These are phyloP conservation scores for Teratosphaeria destructans DNA, from an alignment of 2,329 filamentous ascomycete species.

Conservation along the genomic window DNA sequence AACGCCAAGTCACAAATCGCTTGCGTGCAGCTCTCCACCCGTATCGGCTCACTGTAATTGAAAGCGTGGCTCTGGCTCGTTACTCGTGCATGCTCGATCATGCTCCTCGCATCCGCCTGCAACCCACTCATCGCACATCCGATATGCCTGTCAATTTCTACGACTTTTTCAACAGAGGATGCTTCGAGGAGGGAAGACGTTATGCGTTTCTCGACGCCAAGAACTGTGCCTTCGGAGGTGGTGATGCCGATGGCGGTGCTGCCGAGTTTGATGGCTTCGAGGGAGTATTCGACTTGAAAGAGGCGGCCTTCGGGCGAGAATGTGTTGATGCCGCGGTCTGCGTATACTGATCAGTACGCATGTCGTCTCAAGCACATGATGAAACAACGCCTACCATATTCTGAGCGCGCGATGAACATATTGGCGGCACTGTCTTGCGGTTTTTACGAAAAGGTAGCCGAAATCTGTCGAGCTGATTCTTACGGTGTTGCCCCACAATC, in stretches of 20 bases:
- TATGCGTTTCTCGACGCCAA: constrained; percentile 97
- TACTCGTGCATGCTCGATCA: constrained; percentile 93
- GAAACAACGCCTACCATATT: constrained; percentile 67
- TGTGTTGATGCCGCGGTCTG: constrained; percentile 98
- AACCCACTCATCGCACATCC: constrained; percentile 97
- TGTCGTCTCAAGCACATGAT: constrained; percentile 9
- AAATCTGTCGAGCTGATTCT: not conserved
- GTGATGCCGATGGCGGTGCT: constrained; percentile 95
- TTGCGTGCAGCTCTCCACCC: constrained; percentile 96
- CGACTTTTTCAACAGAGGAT: constrained; percentile 97
- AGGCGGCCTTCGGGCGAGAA: constrained; percentile 99
- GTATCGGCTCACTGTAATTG: constrained; percentile 91
- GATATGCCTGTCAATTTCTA: constrained; percentile 98
- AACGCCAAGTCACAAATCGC: constrained; percentile 96
- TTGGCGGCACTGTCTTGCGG: constrained; percentile 36
- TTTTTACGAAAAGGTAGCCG: not conserved
- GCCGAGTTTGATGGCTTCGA: constrained; percentile 99
- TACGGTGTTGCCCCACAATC: not conserved
- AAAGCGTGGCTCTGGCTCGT: constrained; percentile 96
- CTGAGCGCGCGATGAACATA: constrained; percentile 99
- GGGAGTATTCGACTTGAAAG: constrained; percentile 99
- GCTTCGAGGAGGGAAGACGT: constrained; percentile 96
- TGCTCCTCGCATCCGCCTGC: constrained; percentile 92
- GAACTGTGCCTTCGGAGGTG: constrained; percentile 86
- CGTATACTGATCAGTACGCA: constrained; percentile 9